A percentile compares a stretch with the other conserved stretches of the same genome.
Conservation (phyloP, 2,329 filamentous ascomycete species). For the Fusarium sp. region DNA sequence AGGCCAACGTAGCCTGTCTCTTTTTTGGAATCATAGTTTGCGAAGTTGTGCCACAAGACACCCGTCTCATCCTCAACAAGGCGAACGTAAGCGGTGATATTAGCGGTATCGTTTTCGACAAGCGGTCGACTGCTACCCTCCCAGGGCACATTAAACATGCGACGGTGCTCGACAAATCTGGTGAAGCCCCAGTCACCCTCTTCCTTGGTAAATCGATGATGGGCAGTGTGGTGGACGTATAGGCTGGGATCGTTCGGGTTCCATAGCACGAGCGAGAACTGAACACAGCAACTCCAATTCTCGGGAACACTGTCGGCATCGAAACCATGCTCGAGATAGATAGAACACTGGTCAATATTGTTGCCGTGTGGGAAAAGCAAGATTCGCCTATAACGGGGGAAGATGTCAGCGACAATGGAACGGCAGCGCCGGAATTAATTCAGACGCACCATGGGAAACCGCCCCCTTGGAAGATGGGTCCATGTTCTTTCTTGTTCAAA, state of each 20-base stretch:
- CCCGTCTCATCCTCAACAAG: constrained; percentile 90
- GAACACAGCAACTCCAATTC: constrained; percentile 96
- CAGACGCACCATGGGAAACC: constrained; percentile 83
- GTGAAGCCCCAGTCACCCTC: constrained; percentile 99
- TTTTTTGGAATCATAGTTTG: constrained; percentile 98
- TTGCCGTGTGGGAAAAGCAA: constrained; percentile 97
- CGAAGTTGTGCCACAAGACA: constrained; percentile 91
- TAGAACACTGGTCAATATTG: constrained; percentile 91
- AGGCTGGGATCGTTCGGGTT: constrained; percentile 94
- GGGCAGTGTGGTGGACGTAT: constrained; percentile 85
- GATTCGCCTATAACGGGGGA: constrained; percentile 76
- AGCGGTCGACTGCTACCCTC: constrained; percentile 78
- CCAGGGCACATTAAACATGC: constrained; percentile 85
- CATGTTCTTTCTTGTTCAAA: constrained; percentile 85
- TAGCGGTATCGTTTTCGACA: constrained; percentile 82
- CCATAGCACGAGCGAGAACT: constrained; percentile 94
- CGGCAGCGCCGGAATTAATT: constrained; percentile 49
- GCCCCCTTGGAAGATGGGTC: constrained; percentile 88
- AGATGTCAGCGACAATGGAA: constrained; percentile 36
- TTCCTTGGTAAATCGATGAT: constrained; percentile 95
- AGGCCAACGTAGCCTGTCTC: constrained; percentile 97
- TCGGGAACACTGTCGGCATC: constrained; percentile 82
- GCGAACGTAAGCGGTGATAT: constrained; percentile 86
- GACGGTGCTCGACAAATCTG: constrained; percentile 90
- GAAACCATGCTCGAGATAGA: constrained; percentile 97